phyloP scores from a whole-genome alignment of 768 basidiomycete genomes.

The Pulveroboletus sp. region DNA sequence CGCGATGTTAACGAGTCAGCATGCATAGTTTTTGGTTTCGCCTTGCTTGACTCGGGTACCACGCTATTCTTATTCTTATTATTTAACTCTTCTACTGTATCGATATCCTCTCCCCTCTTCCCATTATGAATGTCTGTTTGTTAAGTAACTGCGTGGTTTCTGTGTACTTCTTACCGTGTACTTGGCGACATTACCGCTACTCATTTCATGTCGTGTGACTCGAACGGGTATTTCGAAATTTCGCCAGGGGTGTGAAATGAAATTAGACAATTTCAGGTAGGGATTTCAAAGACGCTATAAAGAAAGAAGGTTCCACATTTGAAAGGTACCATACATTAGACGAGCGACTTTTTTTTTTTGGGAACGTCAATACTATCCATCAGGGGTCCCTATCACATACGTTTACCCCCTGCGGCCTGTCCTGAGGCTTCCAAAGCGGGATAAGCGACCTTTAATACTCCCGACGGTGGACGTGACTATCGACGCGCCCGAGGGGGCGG shows the following conservation, averaged over 20 bases:
- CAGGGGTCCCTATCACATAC: background rate
- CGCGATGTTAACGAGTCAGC: constrained; percentile 17
- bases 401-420: constrained; percentile 37
- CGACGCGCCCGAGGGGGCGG: constrained; percentile 47
- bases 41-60: no score
- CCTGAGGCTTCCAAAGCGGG: constrained; percentile 71
- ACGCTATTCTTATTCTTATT: constrained; percentile 16
- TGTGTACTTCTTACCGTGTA: constrained; percentile 5
- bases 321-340: no score
- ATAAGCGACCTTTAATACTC: constrained; percentile 67
- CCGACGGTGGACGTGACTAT: constrained; percentile 61
- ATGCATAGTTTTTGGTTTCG: constrained; percentile 10
- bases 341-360: background rate
- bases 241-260: constrained; percentile 17
- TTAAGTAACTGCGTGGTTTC: background rate
- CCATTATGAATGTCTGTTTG: background rate
- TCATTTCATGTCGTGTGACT: constrained; percentile 14
- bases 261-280: constrained; percentile 7
- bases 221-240: constrained; percentile 17
- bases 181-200: constrained; percentile 4
- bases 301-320: no score
- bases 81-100: constrained; percentile 25
- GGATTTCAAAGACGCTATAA: background rate
- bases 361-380: background rate
- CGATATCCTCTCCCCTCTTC: constrained; percentile 12